Evolutionary conservation across 176 grass and related monocot species (phyloP).

Genomic region (Phoenix dactylifera): DNA sequence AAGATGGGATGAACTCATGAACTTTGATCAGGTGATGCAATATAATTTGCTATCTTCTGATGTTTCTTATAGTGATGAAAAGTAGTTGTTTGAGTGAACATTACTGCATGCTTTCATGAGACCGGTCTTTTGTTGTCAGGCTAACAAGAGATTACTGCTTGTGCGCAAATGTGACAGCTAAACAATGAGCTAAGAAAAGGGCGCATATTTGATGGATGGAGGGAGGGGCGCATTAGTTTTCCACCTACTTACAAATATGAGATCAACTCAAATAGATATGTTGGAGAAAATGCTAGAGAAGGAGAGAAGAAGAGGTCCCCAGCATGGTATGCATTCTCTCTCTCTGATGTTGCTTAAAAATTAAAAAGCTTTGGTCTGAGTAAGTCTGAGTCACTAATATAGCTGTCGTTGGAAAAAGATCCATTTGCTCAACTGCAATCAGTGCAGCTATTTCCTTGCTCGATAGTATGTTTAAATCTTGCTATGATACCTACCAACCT

Average conservation of each 20-base stretch:
- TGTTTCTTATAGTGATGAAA: too few relatives aligned
- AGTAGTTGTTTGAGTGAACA: too few relatives aligned
- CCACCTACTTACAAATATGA: constrained; percentile 64
- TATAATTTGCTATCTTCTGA: background rate
- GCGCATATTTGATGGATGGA: constrained; percentile 54
- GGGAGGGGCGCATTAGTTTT: constrained; percentile 46
- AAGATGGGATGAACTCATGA: constrained; percentile 50
- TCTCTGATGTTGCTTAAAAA: background rate
- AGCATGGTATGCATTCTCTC: constrained; percentile 40
- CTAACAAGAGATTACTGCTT: constrained; percentile 1
- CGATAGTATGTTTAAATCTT: too few relatives aligned
- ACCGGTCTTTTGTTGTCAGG: too few relatives aligned
- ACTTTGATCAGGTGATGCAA: constrained; percentile 49
- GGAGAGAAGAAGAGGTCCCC: constrained; percentile 49
- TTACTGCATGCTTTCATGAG: too few relatives aligned
- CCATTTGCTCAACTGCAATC: too few relatives aligned
- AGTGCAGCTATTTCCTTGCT: too few relatives aligned
- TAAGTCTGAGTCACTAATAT: too few relatives aligned
- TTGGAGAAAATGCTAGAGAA: constrained; percentile 41
- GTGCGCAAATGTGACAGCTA: constrained; percentile 21
- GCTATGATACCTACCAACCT: too few relatives aligned
- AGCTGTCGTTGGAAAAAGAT: too few relatives aligned
- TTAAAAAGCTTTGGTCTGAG: too few relatives aligned
- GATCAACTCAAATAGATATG: constrained; percentile 40
- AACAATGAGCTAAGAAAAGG: constrained; percentile 51